These are phyloP conservation scores for Elongisporangium anandrum DNA, from an alignment of 352 stramenopile genomes.

Conservation along the genomic window DNA sequence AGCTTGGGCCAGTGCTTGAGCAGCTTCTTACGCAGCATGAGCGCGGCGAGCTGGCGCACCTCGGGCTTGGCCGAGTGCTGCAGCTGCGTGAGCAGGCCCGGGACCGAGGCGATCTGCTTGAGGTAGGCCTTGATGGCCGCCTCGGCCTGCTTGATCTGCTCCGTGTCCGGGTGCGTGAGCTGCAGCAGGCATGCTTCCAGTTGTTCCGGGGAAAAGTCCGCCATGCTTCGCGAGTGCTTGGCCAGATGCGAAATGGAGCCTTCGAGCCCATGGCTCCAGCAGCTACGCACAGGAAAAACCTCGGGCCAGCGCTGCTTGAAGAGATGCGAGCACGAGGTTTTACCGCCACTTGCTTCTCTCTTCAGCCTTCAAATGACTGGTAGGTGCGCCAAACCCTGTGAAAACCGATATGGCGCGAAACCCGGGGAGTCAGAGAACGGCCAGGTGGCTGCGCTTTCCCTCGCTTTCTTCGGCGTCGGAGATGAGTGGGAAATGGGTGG, in stretches of 20 bases:
- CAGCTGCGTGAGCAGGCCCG: conserved; percentile 88
- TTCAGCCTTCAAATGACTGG: neutral
- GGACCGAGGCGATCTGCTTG: conserved; percentile 86
- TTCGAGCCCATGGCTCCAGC: neutral
- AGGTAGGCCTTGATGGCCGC: conserved; percentile 90
- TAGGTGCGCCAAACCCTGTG: neutral
- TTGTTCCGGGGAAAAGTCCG: conserved; percentile 79
- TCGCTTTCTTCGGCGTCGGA: neutral
- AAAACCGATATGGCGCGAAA: neutral
- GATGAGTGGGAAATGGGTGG: neutral
- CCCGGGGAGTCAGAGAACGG: neutral
- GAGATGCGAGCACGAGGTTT: neutral
- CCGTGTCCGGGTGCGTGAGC: conserved; percentile 93
- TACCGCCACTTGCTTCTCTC: neutral
- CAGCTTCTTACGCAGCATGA: conserved; percentile 94
- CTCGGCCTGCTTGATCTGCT: conserved; percentile 95
- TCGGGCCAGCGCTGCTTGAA: neutral
- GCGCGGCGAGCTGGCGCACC: conserved; percentile 90
- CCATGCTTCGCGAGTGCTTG: conserved; percentile 32
- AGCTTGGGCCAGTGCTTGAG: conserved; percentile 91
- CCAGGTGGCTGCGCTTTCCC: neutral
- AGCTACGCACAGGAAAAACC: neutral
- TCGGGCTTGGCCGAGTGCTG: conserved; percentile 67
- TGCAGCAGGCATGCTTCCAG: conserved; percentile 84
- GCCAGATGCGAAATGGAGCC: neutral